Evolutionary conservation across 1,284 basidiomycete species (phyloP).

Genomic region (Cystobasidium pallidum): DNA sequence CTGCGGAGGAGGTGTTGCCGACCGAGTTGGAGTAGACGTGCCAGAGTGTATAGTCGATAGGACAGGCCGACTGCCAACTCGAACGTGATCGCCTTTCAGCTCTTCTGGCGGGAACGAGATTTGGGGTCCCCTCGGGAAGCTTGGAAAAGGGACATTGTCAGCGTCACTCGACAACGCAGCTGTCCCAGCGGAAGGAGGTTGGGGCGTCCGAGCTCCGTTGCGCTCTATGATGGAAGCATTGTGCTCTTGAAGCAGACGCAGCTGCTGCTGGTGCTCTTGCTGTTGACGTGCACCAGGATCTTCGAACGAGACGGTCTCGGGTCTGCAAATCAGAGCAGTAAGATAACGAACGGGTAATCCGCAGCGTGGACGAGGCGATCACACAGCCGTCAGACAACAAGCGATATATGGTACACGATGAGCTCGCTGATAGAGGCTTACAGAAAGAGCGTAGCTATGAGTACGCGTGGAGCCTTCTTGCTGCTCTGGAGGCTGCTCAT

Average conservation of each 20-base stretch:
- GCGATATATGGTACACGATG: too few relatives aligned
- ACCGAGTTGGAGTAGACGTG: conserved; percentile 20
- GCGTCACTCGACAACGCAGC: not conserved
- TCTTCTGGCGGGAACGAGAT: conserved; percentile 8
- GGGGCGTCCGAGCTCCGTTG: conserved; percentile 12
- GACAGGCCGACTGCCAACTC: not conserved
- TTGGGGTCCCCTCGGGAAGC: conserved; percentile 3
- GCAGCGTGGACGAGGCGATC: conserved; percentile 1
- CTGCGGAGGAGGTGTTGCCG: conserved; percentile 6
- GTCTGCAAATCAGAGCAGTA: conserved; percentile 6
- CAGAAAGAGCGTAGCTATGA: conserved; percentile 42
- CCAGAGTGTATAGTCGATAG: conserved; percentile 23
- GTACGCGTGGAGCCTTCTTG: conserved; percentile 34
- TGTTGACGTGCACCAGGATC: conserved; percentile 20
- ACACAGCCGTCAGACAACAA: not conserved
- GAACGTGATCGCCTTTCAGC: not conserved
- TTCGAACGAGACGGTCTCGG: conserved; percentile 34
- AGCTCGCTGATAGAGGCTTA: not conserved
- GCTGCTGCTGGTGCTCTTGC: conserved; percentile 23
- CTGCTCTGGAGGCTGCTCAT: conserved; percentile 1
- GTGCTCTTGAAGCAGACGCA: conserved; percentile 15
- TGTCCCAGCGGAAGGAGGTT: not conserved
- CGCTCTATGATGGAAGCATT: conserved; percentile 9
- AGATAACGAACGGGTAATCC: too few relatives aligned
- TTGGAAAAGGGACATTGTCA: conserved; percentile 3